Evolutionary conservation across 2,329 filamentous ascomycete genomes (phyloP).

Genomic region (Aspergillus fumigatus): DNA sequence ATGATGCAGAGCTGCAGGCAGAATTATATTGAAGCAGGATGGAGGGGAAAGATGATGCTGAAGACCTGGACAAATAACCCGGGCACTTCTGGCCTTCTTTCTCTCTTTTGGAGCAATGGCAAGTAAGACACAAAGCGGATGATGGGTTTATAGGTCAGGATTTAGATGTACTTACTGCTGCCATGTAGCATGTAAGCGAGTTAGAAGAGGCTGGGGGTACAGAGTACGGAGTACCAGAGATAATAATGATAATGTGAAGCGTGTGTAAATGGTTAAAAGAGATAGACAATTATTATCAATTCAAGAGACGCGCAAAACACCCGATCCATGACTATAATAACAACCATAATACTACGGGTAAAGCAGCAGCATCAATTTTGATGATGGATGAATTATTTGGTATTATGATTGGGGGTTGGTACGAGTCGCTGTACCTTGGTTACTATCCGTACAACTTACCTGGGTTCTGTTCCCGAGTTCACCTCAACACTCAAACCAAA

Average conservation of each 20-base stretch:
- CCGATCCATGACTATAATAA: neutral
- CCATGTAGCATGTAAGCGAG: neutral
- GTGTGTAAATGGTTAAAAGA: neutral
- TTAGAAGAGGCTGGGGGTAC: neutral
- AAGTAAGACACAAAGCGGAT: conserved; percentile 4
- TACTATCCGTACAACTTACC: neutral
- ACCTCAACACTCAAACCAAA: neutral
- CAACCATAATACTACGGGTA: neutral
- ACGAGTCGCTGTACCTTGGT: neutral
- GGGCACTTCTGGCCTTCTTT: neutral
- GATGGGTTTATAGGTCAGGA: neutral
- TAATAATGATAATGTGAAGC: neutral
- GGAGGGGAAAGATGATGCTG: conserved; percentile 9
- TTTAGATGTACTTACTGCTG: neutral
- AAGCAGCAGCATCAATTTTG: neutral
- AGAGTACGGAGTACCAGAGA: neutral
- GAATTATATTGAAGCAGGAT: conserved; percentile 5
- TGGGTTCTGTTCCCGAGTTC: neutral
- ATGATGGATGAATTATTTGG: too few species aligned
- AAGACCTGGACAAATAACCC: conserved; percentile 10
- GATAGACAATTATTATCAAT: neutral
- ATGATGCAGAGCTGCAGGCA: neutral
- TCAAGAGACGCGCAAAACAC: neutral
- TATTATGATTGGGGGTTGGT: neutral
- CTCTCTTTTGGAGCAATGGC: neutral